Base-by-base conservation (phyloP, 306 rosid genomes). In the Fragaria iinumae region DNA sequence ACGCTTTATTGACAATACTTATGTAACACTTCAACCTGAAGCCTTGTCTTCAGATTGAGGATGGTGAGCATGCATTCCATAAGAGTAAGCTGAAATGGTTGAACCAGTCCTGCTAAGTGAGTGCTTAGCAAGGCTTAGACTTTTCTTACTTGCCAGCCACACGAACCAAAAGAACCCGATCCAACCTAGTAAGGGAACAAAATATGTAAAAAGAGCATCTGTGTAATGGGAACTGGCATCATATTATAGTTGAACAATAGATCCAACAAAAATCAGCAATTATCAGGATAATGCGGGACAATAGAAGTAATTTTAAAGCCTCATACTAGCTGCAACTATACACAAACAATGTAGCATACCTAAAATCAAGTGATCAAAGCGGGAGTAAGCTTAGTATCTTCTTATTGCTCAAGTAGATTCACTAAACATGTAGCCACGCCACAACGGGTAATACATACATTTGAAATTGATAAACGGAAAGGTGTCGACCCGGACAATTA, bases 131-230 rank as follows among this genome's bases (percentile, higher is more conserved):
- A 93, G 69, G 34, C 83, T 86, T 18, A 86, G 50, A 86, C 91
- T 84, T 83, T 85, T 91, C 67, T 71, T 81, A 49, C 80, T 70
- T 75, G 84, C 93, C 80, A 91, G 80, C 93, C 92, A 91, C 73
- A 85, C 14, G 17, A 77, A 25, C 67, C 76, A 90, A 57, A 90
- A 85, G 87, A 91, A 90, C 80, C 90, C 97, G 77, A 90, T 78
- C 96, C 96, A 93, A 56, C 97, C 98, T 93, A 81, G 34, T 4
- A 66, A 74, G 66, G 34, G 69, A 8, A 60, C 36, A 47, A 57
- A 76, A 73, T 17, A 44, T 2, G 43, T 38, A 5, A 53, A 62
- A 75, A 59, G 34, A 62, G 18, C 68, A 34, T 43, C 14, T 11
- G 14, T 67, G 27, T 23, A 6, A 43, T 41, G 6, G 9, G 11